A percentile compares a stretch with the other conserved stretches of the same genome.
phyloP scores from a whole-genome alignment of 257 asterid genomes.

The Penstemon newberryi region DNA sequence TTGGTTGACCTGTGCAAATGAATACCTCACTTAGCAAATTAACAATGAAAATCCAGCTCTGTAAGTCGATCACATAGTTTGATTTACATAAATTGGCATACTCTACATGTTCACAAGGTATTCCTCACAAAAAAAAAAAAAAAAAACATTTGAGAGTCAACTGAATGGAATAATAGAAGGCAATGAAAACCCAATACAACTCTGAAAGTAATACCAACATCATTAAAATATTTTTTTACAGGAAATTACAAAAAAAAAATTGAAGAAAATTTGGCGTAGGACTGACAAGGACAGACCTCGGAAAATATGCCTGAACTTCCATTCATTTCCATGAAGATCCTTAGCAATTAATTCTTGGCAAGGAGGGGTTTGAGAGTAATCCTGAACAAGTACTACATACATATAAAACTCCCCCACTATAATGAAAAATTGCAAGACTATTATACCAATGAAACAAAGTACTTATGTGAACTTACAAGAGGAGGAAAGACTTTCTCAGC shows the following conservation, averaged over 20 bases:
- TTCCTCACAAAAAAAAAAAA: neutral
- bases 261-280: neutral
- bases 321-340: slow-evolving; percentile 96
- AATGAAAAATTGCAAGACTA: neutral
- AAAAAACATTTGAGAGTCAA: too few relatives aligned
- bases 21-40: slow-evolving; percentile 6
- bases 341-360: slow-evolving; percentile 87
- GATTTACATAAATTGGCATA: too few relatives aligned
- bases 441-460: slow-evolving; percentile 11
- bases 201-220: neutral
- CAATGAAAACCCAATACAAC: neutral
- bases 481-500: slow-evolving; percentile 99
- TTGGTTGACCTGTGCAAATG: slow-evolving; percentile 81
- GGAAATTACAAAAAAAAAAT: neutral
- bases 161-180: neutral
- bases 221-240: neutral
- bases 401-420: neutral
- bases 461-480: slow-evolving; percentile 53
- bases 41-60: slow-evolving; percentile 18
- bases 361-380: slow-evolving; percentile 89
- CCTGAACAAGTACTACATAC: slow-evolving; percentile 44
- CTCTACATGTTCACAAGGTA: neutral
- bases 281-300: slow-evolving; percentile 57
- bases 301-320: slow-evolving; percentile 95
- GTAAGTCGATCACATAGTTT: neutral